Evolutionary conservation across 2,329 filamentous ascomycete genomes (phyloP), one percentile per base, ranked within the genome.

Genomic region (Colletotrichum caudatum): DNA sequence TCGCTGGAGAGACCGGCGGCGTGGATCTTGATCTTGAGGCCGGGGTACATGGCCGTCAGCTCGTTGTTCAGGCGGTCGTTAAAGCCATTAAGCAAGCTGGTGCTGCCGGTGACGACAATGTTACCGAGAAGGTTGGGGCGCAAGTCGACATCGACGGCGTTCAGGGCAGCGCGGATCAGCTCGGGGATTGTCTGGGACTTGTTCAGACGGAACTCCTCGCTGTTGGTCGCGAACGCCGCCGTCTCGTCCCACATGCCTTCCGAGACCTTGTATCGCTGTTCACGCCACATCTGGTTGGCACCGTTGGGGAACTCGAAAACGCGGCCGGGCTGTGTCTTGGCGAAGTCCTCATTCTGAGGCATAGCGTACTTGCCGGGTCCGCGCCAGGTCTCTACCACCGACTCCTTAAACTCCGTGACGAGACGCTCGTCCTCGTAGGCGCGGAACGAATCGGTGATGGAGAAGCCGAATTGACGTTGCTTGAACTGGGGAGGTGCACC

Each of bases 251-350:
- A 99, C 80, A 99, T 88, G 53, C 93, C 93, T 83, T 99, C 96
- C 1, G 92, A 91, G 14, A 94, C 92, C 75, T 91, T 90, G 87
- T 92, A 98, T 62, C 96, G 91, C 81, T 98, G 95, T 67, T 92
- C 88, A 73, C 93, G 92, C 86, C 97, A 99, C 82, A 97, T 92
- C 81, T 97, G 93, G 84, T 98, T 99, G 84, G 92, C 95, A 62
- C 96, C 96, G 79, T 98, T 94, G 12, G 96, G 96, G 89, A 99
- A 96, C 84, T 99, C 96, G 78, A 98, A 99, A 14, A 96, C 93
- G 64, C 94, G 92, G 51, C 94, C 93, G 0, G 94, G 93, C 74
- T 91, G 90, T 56, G 84, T 87, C 79, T 89, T 91, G 69, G 91
- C 91, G 59, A 90, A 86, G 53, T 98, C 95, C 78, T 96, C 90